These are phyloP conservation scores for Cryptococcus amylolentus DNA, from an alignment of 1,284 basidiomycete genomes.

Conservation along the genomic window DNA sequence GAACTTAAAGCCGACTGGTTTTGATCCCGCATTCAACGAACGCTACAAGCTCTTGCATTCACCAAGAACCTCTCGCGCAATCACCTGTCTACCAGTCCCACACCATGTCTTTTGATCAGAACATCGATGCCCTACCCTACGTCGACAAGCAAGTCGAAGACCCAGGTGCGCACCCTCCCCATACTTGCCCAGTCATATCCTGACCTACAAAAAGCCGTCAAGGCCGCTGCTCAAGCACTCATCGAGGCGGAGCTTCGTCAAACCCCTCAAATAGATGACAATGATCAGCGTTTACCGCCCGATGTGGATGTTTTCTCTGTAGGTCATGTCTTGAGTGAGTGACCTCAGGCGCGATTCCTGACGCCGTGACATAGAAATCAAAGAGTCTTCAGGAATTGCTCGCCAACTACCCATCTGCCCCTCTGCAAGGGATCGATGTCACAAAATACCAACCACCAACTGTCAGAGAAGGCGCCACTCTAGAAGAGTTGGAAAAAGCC, in stretches of 20 bases:
- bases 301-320: slow-evolving; percentile 53
- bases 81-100: background rate
- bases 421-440: slow-evolving; percentile 68
- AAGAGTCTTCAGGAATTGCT: slow-evolving; percentile 61
- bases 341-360: background rate
- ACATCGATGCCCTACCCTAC: slow-evolving; percentile 83
- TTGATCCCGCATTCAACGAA: slow-evolving; percentile 9
- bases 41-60: background rate
- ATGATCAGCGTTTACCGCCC: slow-evolving; percentile 68
- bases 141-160: slow-evolving; percentile 88
- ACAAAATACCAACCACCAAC: slow-evolving; percentile 73
- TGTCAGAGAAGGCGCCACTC: slow-evolving; percentile 58
- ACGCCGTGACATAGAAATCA: slow-evolving; percentile 29
- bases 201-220: slow-evolving; percentile 19
- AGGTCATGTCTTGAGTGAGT: background rate
- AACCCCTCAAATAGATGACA: slow-evolving; percentile 43
- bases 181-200: slow-evolving; percentile 40
- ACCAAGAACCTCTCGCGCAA: background rate
- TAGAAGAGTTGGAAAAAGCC: slow-evolving; percentile 74
- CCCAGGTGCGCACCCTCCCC: slow-evolving; percentile 59
- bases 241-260: slow-evolving; percentile 46
- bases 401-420: slow-evolving; percentile 58
- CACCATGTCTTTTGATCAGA: slow-evolving; percentile 31
- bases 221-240: slow-evolving; percentile 39
- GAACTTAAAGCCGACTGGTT: background rate